Percentiles rank a stretch among this genome's conserved stretches.
Evolutionary conservation across 495 filamentous ascomycete species (phyloP).

Genomic region (Penicillium salamii): DNA sequence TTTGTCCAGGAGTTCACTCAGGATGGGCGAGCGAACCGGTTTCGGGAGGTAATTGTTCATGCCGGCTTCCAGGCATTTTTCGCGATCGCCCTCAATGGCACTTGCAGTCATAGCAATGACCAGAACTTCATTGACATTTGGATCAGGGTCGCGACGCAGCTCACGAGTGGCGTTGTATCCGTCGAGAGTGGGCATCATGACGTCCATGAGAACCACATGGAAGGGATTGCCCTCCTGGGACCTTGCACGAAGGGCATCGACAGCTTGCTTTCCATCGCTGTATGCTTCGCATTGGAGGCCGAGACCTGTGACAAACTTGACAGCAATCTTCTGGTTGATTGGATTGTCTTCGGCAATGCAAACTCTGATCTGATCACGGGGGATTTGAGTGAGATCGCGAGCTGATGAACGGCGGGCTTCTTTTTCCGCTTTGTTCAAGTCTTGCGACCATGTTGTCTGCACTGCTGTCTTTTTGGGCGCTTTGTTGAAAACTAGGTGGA

Average conservation of each 20-base stretch:
- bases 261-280: conserved; percentile 79
- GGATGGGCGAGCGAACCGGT: conserved; percentile 70
- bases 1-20: conserved; percentile 72
- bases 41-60: conserved; percentile 98
- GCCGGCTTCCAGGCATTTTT: conserved; percentile 86
- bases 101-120: conserved; percentile 93
- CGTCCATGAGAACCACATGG: conserved; percentile 86
- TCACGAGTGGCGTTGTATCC: conserved; percentile 89
- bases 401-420: conserved; percentile 27
- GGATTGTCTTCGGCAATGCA: conserved; percentile 92
- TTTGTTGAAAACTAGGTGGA: conserved; percentile 79
- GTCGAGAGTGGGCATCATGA: conserved; percentile 91
- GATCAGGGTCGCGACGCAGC: conserved; percentile 70
- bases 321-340: conserved; percentile 88
- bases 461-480: conserved; percentile 57
- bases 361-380: conserved; percentile 73
- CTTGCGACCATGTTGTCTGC: conserved; percentile 57
- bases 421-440: conserved; percentile 28
- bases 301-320: conserved; percentile 81
- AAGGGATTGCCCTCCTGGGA: conserved; percentile 65
- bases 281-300: conserved; percentile 81
- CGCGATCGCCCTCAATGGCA: conserved; percentile 86
- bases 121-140: conserved; percentile 69
- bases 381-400: conserved; percentile 63
- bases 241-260: conserved; percentile 75